A percentile compares a stretch with the other conserved stretches of the same genome.
These are phyloP conservation scores for Thalia dealbata DNA, from an alignment of 176 grass and related monocot genomes.

Conservation along the genomic window DNA sequence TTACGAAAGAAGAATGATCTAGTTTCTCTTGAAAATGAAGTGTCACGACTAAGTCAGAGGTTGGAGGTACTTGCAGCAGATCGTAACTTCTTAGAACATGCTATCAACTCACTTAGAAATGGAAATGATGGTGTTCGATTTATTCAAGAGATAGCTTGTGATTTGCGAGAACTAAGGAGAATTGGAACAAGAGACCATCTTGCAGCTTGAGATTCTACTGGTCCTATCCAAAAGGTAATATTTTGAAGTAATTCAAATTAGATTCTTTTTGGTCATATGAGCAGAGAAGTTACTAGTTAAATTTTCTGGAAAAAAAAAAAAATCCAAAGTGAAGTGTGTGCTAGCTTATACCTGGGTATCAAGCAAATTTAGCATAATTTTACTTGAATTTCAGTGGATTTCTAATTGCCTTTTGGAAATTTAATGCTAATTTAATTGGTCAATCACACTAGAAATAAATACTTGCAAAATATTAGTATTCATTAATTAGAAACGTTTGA, in stretches of 20 bases:
- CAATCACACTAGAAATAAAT: background rate
- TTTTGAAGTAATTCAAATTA: background rate
- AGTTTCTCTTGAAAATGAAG: slow-evolving; percentile 37
- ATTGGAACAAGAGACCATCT: slow-evolving; percentile 26
- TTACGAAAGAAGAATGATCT: slow-evolving; percentile 14
- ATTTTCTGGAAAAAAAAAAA: too few species aligned
- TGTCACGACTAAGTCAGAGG: slow-evolving; percentile 36
- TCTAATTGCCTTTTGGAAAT: background rate
- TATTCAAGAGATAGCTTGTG: slow-evolving; percentile 48
- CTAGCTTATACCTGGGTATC: background rate
- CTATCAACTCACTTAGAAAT: slow-evolving; percentile 55
- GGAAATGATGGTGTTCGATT: slow-evolving; percentile 41
- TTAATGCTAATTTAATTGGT: background rate
- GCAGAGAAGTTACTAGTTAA: too few species aligned
- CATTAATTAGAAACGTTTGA: background rate
- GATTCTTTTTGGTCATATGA: background rate
- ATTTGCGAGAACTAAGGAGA: slow-evolving; percentile 36
- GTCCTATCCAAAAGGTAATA: background rate
- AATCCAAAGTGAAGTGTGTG: too few species aligned
- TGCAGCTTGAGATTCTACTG: background rate
- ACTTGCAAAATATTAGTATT: background rate
- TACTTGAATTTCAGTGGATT: background rate
- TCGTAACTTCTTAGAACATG: slow-evolving; percentile 53
- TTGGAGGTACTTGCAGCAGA: slow-evolving; percentile 49
- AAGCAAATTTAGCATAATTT: background rate